These are phyloP conservation scores for Trapa bicornis DNA, from an alignment of 345 rosid species.

Conservation along the genomic window DNA sequence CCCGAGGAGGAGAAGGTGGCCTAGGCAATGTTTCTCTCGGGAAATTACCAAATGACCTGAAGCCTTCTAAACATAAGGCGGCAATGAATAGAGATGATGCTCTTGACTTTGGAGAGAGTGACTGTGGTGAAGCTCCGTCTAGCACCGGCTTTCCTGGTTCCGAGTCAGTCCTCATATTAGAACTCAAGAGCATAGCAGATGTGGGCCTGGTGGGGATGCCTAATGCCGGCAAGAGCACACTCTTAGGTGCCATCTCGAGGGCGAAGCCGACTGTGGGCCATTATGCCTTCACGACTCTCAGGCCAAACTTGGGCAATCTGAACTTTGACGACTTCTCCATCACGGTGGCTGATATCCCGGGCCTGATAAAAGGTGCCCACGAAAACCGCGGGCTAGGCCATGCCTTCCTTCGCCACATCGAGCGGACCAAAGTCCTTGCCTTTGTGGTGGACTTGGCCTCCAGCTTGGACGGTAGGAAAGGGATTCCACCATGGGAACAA, in stretches of 20 bases:
- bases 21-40: slow-evolving; percentile 46
- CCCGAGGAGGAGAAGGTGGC: slow-evolving; percentile 83
- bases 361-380: slow-evolving; percentile 85
- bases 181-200: slow-evolving; percentile 90
- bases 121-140: slow-evolving; percentile 19
- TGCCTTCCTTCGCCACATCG: slow-evolving; percentile 80
- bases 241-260: slow-evolving; percentile 71
- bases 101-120: slow-evolving; percentile 23
- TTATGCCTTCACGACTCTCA: slow-evolving; percentile 76
- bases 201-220: slow-evolving; percentile 98
- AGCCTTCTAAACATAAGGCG: slow-evolving; percentile 8
- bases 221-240: slow-evolving; percentile 91
- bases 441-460: slow-evolving; percentile 81
- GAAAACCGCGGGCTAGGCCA: slow-evolving; percentile 82
- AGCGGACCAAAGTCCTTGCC: slow-evolving; percentile 87
- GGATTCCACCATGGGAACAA: slow-evolving; percentile 77
- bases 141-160: slow-evolving; percentile 54
- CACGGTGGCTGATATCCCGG: slow-evolving; percentile 91
- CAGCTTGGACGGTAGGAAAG: slow-evolving; percentile 55
- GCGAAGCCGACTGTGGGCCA: slow-evolving; percentile 79
- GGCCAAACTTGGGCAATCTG: slow-evolving; percentile 80
- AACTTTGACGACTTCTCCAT: slow-evolving; percentile 68
- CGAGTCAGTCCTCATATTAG: slow-evolving; percentile 50
- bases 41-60: slow-evolving; percentile 28
- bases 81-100: slow-evolving; percentile 11